A percentile compares a stretch with the other conserved stretches of the same genome.
Conservation (phyloP, 169 alveolate species). For the Plasmodium knowlesi region DNA sequence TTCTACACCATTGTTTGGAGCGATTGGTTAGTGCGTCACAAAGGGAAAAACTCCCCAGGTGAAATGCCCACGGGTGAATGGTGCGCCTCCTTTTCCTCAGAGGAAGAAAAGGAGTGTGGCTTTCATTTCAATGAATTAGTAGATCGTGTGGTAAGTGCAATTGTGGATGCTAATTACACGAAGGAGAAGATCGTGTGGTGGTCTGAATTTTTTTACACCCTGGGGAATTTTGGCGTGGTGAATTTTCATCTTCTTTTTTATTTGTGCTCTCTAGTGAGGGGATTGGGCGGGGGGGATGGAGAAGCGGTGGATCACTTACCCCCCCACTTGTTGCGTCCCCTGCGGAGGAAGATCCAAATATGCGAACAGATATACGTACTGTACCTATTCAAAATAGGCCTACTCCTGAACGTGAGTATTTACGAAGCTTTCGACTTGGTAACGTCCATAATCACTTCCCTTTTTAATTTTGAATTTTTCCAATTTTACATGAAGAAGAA, state of each 20-base stretch:
- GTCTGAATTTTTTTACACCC: conserved; percentile 21
- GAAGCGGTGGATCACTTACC: neutral
- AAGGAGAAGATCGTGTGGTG: conserved; percentile 36
- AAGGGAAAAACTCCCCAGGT: neutral
- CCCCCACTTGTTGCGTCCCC: neutral
- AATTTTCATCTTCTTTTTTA: conserved; percentile 52
- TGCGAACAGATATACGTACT: conserved; percentile 30
- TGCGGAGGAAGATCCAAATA: conserved; percentile 23
- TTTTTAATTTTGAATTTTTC: conserved; percentile 41
- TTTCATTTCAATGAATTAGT: conserved; percentile 21
- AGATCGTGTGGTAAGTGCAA: conserved; percentile 24
- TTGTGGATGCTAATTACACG: conserved; percentile 5
- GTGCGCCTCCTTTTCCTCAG: neutral
- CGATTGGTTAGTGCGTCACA: neutral
- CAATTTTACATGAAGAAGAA: conserved; percentile 31
- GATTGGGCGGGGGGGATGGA: neutral
- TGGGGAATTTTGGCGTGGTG: conserved; percentile 9
- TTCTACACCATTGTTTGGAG: conserved; percentile 21
- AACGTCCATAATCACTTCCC: neutral
- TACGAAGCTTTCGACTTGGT: conserved; percentile 54
- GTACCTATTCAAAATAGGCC: conserved; percentile 28
- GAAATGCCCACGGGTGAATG: neutral
- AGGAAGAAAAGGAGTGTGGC: neutral
- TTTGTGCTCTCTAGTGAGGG: conserved; percentile 27
- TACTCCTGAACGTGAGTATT: conserved; percentile 32